Conservation (phyloP, 768 basidiomycete genomes). For the Chlorophyllum brunneum region DNA sequence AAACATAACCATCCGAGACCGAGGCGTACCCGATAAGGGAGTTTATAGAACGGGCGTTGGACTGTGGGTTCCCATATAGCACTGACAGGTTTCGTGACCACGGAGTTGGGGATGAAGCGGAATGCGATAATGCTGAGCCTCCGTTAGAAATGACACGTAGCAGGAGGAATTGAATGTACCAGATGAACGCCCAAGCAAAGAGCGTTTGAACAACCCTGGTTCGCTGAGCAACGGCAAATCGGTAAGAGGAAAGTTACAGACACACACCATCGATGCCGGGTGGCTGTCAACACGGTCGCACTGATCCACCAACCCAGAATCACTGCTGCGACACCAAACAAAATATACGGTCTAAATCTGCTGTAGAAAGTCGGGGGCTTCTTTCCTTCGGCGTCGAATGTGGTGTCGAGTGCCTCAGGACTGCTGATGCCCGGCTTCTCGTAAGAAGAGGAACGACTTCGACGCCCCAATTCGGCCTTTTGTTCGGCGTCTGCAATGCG, state of each 20-base stretch:
- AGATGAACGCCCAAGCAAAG: slow-evolving; percentile 80
- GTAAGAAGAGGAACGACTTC: not conserved
- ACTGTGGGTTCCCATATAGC: slow-evolving; percentile 68
- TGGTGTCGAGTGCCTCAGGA: slow-evolving; percentile 19
- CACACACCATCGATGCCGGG: slow-evolving; percentile 70
- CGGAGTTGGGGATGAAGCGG: slow-evolving; percentile 74
- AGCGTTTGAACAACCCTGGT: slow-evolving; percentile 75
- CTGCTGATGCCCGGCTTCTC: slow-evolving; percentile 18
- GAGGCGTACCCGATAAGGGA: slow-evolving; percentile 50
- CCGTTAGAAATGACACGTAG: not conserved
- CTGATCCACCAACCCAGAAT: slow-evolving; percentile 89
- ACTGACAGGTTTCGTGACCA: slow-evolving; percentile 66
- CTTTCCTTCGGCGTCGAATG: slow-evolving; percentile 20
- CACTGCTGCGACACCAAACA: slow-evolving; percentile 48
- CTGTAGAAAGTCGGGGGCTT: slow-evolving; percentile 16
- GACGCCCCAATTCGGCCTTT: not conserved
- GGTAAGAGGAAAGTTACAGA: slow-evolving; percentile 13
- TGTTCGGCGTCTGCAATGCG: not conserved
- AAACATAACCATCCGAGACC: slow-evolving; percentile 74
- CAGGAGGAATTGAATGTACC: slow-evolving; percentile 35
- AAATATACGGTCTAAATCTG: slow-evolving; percentile 38
- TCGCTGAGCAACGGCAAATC: not conserved
- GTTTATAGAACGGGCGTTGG: slow-evolving; percentile 61
- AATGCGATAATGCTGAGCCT: slow-evolving; percentile 66
- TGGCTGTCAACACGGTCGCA: slow-evolving; percentile 60